Base-by-base conservation (phyloP, 2,329 filamentous ascomycete species). In the Talaromyces sp. region DNA sequence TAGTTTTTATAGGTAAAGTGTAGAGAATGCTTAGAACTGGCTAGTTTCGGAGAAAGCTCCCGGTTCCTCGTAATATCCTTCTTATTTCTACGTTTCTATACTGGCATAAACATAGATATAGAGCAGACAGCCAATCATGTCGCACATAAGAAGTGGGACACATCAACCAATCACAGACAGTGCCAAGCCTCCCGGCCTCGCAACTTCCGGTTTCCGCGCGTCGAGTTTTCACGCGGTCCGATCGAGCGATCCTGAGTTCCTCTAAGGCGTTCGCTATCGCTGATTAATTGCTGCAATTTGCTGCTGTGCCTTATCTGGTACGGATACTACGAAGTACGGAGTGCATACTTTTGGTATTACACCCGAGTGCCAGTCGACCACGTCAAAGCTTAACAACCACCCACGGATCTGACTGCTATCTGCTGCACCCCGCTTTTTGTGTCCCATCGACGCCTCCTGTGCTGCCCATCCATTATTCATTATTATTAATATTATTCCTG, bases 341-440 rank as follows among this genome's bases (percentile, higher is more conserved):
- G 27, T 27, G 4, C 27, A 27, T 27, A 4, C 6, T 27, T 27
- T 30, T 30, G 8, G 28, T 30, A 30, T 30, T 8, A 5, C 28
- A 30, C 2, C 28, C 6, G 28, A 27, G 27, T 33, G 30, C 32
- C 32, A 33, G 13, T 17, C 42, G 42, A 44, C 42, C 17, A 22
- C 17, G n/a, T 9, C 44, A 25, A 47, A 36, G 33, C 33, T 15
- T 17, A 22, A 8, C 17, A 47, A 44, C 19, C 44, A 47, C 44
- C 44, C 44, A 47, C 44, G 44, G 44, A 22, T 47, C 44, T 47
- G 44, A 47, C 44, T 53, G 25, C 49, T 30, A 30, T 28, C 49
- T 53, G 49, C 49, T 53, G 49, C 49, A 53, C 49, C 49, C 49
- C 49, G 49, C 49, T 53, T 53, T 47, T 53, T 53, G 49, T 53